A percentile compares a stretch with the other conserved stretches of the same genome.
These are phyloP conservation scores for Cystofilobasidium capitatum DNA, from an alignment of 768 basidiomycete genomes.

Conservation along the genomic window DNA sequence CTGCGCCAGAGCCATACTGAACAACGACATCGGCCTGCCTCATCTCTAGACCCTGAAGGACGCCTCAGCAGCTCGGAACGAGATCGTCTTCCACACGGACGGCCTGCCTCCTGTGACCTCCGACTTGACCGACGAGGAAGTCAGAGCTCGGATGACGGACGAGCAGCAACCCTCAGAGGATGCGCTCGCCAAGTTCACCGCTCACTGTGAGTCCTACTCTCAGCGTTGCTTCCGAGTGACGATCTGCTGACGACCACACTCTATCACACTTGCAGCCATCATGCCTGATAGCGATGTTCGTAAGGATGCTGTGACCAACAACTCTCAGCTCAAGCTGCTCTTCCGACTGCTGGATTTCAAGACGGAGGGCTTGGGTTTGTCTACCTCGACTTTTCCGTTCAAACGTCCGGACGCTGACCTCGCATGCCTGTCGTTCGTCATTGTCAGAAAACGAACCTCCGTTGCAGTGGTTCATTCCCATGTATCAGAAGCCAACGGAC, in stretches of 20 bases:
- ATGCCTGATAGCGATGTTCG: slow-evolving; percentile 56
- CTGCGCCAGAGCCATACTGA: too few relatives aligned
- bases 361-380: slow-evolving; percentile 48
- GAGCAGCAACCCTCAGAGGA: slow-evolving; percentile 48
- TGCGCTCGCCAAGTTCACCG: slow-evolving; percentile 57
- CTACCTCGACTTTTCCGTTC: too few relatives aligned
- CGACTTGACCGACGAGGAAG: slow-evolving; percentile 32
- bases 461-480: slow-evolving; percentile 69
- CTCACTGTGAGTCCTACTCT: slow-evolving; percentile 54
- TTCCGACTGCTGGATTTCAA: slow-evolving; percentile 69
- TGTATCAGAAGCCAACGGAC: slow-evolving; percentile 55
- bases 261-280: slow-evolving; percentile 1
- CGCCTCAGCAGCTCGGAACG: slow-evolving; percentile 38
- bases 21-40: not conserved
- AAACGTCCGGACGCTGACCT: slow-evolving; percentile 7
- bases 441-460: not conserved
- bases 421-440: not conserved
- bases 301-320: slow-evolving; percentile 64
- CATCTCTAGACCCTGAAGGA: slow-evolving; percentile 2
- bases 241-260: not conserved
- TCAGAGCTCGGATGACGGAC: slow-evolving; percentile 28
- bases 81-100: slow-evolving; percentile 40
- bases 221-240: not conserved
- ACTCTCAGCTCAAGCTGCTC: slow-evolving; percentile 70
- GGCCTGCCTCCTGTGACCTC: slow-evolving; percentile 28